Evolutionary conservation across 441 rosid genomes (phyloP).

Genomic region (Populus hybrid): DNA sequence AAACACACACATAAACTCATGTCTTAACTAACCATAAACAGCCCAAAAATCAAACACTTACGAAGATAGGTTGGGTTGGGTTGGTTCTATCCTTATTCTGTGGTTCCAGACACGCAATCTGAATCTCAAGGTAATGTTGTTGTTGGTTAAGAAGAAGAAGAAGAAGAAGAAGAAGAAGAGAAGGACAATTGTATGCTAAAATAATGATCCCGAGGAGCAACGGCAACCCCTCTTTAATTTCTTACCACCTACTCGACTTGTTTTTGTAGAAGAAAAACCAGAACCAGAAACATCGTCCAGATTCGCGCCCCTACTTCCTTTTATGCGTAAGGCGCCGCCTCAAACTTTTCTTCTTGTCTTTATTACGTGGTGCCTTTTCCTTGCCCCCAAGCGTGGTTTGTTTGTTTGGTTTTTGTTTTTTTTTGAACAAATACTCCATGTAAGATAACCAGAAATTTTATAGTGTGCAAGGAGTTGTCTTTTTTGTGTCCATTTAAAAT

Average conservation of each 20-base stretch:
- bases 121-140: not conserved
- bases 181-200: not conserved
- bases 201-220: not conserved
- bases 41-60: not conserved
- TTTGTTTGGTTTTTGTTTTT: too few relatives aligned
- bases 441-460: too few relatives aligned
- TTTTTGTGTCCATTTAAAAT: too few relatives aligned
- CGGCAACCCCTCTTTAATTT: not conserved
- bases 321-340: not conserved
- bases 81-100: not conserved
- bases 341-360: not conserved
- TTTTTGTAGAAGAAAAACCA: not conserved
- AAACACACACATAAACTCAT: not conserved
- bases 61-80: not conserved
- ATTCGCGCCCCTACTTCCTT: conserved; percentile 39
- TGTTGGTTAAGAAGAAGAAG: too few relatives aligned
- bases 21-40: not conserved
- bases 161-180: not conserved
- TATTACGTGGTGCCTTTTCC: not conserved
- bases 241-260: not conserved
- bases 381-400: not conserved
- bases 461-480: too few relatives aligned
- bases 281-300: conserved; percentile 18
- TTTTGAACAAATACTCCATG: too few relatives aligned
- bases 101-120: not conserved